Evolutionary conservation across 768 basidiomycete genomes (phyloP).

Genomic region (Tylopilus subfusipes): DNA sequence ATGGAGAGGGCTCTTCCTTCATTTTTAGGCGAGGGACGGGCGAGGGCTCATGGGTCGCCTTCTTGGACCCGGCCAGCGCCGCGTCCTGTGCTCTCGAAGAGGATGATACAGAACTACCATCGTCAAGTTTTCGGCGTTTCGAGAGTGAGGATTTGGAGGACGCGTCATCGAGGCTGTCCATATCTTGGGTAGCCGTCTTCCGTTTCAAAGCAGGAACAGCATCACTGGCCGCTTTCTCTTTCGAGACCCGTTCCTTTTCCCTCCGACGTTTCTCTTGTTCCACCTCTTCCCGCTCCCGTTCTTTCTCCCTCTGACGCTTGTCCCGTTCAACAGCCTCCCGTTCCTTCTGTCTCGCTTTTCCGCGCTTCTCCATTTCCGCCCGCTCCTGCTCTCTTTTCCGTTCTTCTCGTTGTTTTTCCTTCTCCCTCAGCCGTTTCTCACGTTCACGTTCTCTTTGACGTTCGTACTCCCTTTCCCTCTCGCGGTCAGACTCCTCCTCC

Average conservation of each 20-base stretch:
- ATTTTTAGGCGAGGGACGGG: constrained; percentile 30
- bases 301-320: constrained; percentile 25
- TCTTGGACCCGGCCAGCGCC: constrained; percentile 33
- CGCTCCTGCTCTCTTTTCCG: constrained; percentile 19
- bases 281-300: constrained; percentile 21
- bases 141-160: constrained; percentile 12
- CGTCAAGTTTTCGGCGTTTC: constrained; percentile 47
- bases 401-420: constrained; percentile 23
- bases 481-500: constrained; percentile 30
- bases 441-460: constrained; percentile 28
- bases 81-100: constrained; percentile 23
- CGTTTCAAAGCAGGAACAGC: constrained; percentile 34
- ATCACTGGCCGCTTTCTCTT: constrained; percentile 18
- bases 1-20: constrained; percentile 37
- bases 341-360: constrained; percentile 18
- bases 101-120: constrained; percentile 18
- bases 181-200: constrained; percentile 34
- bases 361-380: constrained; percentile 19
- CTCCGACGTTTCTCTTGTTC: constrained; percentile 20
- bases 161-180: constrained; percentile 27
- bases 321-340: constrained; percentile 24
- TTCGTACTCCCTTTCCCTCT: constrained; percentile 22
- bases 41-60: constrained; percentile 30
- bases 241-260: constrained; percentile 23
- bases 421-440: constrained; percentile 20